Evolutionary conservation across 306 rosid genomes (phyloP), one percentile per base, ranked within the genome.

Genomic region (Rosa multiflora): DNA sequence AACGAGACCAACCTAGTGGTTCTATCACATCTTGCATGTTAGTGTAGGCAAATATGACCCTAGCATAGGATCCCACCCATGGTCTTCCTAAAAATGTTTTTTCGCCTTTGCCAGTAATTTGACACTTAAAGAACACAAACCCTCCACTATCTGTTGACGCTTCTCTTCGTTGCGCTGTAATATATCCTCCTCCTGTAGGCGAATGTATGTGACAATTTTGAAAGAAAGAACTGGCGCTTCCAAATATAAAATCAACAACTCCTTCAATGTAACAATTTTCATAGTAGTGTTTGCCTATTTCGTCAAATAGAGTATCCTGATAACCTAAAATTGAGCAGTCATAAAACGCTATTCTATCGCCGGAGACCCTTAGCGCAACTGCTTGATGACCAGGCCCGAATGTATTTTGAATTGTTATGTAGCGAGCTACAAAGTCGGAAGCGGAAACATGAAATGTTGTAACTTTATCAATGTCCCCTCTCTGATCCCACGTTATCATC

Each of bases 161-260:
- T 6, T 7, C 70, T n/a, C 83, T 69, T 6, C 47, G 83, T 8
- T 85, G 86, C 8, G 86, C 81, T 7, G 88, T 75, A 1, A 85
- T 63, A 2, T 56, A 73, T n/a, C n/a, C n/a, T 20, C 83, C 88
- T 15, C 56, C 73, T 1, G 75, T 35, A 8, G 46, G 8, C 4
- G 87, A 72, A 67, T 84, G 87, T 63, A 84, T 21, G 47, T 84
- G 87, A 7, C 87, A 84, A 6, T 17, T 69, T 70, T 85, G 80
- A 14, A 17, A 85, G 18, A 85, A 69, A 29, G 85, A 85, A 52
- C 75, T 43, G 32, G 72, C 81, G 3, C 58, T 77, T 4, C 85
- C 88, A 18, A 70, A 85, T 2, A 85, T 78, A 67, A 74, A 85
- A 78, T 85, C 88, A 20, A 70, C 58, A 23, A 75, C 88, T 42